Percentiles rank a stretch among this genome's conserved stretches.
These are phyloP conservation scores for Russula sp. DNA, from an alignment of 768 basidiomycete species.

Conservation along the genomic window DNA sequence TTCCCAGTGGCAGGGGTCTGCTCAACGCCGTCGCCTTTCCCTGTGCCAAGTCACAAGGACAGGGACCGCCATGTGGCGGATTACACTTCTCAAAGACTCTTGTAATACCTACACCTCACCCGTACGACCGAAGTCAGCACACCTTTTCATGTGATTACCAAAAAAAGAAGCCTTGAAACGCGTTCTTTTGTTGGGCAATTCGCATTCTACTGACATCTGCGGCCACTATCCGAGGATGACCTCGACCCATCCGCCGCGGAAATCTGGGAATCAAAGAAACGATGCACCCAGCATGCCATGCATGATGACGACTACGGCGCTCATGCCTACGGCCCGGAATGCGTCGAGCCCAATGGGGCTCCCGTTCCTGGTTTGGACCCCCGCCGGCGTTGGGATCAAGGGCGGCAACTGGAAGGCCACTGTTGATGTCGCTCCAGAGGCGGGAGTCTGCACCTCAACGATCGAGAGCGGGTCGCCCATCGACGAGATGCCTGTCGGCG, in stretches of 20 bases:
- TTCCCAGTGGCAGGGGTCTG: too few species aligned
- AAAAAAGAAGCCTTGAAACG: too few species aligned
- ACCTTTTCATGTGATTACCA: too few species aligned
- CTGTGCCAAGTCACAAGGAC: too few species aligned
- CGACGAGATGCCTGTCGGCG: neutral
- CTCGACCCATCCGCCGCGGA: neutral
- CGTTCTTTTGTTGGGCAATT: neutral
- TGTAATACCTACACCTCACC: too few species aligned
- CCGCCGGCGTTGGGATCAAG: neutral
- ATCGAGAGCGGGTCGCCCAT: conserved; percentile 4
- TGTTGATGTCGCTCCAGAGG: neutral
- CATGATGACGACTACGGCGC: neutral
- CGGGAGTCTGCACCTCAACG: neutral
- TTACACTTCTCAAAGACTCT: too few species aligned
- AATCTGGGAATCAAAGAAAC: neutral
- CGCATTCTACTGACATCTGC: neutral
- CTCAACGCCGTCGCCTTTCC: too few species aligned
- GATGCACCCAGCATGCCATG: neutral
- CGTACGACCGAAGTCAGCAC: too few species aligned
- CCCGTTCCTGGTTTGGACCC: neutral
- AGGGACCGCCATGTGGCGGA: too few species aligned
- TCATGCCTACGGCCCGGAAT: neutral
- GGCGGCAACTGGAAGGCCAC: neutral
- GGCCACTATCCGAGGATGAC: neutral
- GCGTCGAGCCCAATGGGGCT: neutral